A percentile compares a stretch with the other conserved stretches of the same genome.
Conservation (phyloP, 345 rosid species). For the Barbarea vulgaris region DNA sequence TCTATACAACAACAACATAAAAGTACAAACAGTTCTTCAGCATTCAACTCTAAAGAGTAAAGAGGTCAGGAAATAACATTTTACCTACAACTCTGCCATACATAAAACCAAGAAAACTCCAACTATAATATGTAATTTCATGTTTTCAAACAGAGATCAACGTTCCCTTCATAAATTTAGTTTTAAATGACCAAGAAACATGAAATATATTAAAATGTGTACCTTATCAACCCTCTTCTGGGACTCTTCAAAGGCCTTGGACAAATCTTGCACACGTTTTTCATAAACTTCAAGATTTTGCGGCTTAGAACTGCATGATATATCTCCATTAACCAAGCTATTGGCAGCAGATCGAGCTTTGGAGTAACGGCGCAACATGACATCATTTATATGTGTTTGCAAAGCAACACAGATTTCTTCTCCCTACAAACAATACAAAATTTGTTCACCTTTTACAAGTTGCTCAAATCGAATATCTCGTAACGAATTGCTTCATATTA, state of each 20-base stretch:
- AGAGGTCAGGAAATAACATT: slow-evolving; percentile 9
- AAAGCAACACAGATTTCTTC: slow-evolving; percentile 98
- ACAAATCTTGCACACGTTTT: slow-evolving; percentile 78
- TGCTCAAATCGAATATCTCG: background rate
- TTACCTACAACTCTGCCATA: background rate
- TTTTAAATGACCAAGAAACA: slow-evolving; percentile 12
- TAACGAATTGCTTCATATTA: background rate
- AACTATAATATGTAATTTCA: background rate
- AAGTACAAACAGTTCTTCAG: slow-evolving; percentile 11
- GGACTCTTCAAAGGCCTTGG: slow-evolving; percentile 74
- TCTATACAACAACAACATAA: slow-evolving; percentile 48
- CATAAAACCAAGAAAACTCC: slow-evolving; percentile 4
- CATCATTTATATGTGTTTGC: slow-evolving; percentile 98
- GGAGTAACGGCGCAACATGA: slow-evolving; percentile 97
- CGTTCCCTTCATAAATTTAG: slow-evolving; percentile 13
- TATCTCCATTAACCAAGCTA: slow-evolving; percentile 72
- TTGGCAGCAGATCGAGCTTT: slow-evolving; percentile 75
- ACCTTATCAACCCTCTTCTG: slow-evolving; percentile 70
- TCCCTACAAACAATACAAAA: slow-evolving; percentile 57
- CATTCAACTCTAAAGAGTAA: slow-evolving; percentile 18
- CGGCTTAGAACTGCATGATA: slow-evolving; percentile 60
- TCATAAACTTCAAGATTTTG: slow-evolving; percentile 64
- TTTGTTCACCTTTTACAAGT: slow-evolving; percentile 8
- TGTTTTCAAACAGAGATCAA: slow-evolving; percentile 6
- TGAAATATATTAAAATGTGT: slow-evolving; percentile 23